Conservation (phyloP, 768 basidiomycete species). For the Boletus reticulatus region DNA sequence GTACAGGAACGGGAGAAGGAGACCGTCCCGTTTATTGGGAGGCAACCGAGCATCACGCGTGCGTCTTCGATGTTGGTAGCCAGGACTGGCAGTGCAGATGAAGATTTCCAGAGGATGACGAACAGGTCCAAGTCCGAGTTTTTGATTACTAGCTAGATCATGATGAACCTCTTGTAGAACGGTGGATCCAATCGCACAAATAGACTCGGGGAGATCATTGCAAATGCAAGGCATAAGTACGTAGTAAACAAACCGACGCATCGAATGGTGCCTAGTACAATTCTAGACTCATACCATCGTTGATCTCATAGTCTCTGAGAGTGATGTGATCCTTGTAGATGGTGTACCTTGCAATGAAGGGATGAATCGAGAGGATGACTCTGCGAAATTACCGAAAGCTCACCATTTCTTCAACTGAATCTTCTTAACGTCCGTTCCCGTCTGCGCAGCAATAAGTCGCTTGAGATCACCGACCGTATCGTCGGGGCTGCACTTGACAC, state of each 20-base stretch:
- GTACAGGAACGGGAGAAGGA: conserved; percentile 41
- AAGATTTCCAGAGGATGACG: conserved; percentile 1
- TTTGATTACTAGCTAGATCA: conserved; percentile 2
- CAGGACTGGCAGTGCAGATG: conserved; percentile 5
- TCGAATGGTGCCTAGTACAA: conserved; percentile 58
- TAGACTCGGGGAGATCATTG: not conserved
- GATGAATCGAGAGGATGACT: not conserved
- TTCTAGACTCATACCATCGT: conserved; percentile 92
- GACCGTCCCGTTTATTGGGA: conserved; percentile 26
- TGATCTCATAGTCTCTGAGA: conserved; percentile 86
- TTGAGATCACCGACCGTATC: conserved; percentile 98
- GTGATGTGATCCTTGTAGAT: conserved; percentile 97
- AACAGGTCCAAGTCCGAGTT: conserved; percentile 21
- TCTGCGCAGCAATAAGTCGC: conserved; percentile 95
- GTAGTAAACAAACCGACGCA: not conserved
- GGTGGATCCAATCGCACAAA: not conserved
- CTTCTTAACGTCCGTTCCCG: conserved; percentile 80
- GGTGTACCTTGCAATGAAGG: conserved; percentile 65
- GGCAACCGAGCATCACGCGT: conserved; percentile 17
- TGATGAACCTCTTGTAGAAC: not conserved
- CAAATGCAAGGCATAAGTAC: conserved; percentile 11
- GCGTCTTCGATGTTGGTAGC: conserved; percentile 14
- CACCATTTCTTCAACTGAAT: conserved; percentile 98
- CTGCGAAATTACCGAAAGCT: conserved; percentile 22
- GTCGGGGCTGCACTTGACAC: conserved; percentile 92